Conservation (phyloP, 2,329 filamentous ascomycete genomes). For the Aspergillus ibericus region DNA sequence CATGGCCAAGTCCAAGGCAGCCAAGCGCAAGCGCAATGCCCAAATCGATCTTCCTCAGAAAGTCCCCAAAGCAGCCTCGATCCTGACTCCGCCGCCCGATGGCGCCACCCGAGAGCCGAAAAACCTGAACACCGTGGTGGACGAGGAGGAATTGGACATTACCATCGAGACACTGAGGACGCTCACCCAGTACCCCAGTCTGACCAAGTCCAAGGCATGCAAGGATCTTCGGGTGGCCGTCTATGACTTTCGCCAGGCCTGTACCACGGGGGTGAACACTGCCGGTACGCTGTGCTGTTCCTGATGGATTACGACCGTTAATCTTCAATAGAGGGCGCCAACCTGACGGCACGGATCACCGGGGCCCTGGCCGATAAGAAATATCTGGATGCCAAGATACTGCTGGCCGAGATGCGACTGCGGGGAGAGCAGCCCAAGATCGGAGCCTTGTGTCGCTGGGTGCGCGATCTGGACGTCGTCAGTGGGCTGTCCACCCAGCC, state of each 20-base stretch:
- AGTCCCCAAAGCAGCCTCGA: slow-evolving; percentile 19
- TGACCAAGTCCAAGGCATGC: slow-evolving; percentile 69
- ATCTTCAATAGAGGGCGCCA: slow-evolving; percentile 51
- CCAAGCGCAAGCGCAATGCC: slow-evolving; percentile 34
- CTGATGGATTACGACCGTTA: slow-evolving; percentile 9
- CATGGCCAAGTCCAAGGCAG: slow-evolving; percentile 31
- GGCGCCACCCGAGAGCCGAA: slow-evolving; percentile 25
- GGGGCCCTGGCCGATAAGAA: slow-evolving; percentile 65
- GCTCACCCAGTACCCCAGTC: slow-evolving; percentile 57
- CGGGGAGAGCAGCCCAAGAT: slow-evolving; percentile 65
- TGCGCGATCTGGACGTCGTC: slow-evolving; percentile 68
- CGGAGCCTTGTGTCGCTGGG: slow-evolving; percentile 70
- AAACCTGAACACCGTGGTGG: slow-evolving; percentile 26
- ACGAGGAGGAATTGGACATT: slow-evolving; percentile 65
- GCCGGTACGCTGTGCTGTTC: slow-evolving; percentile 41
- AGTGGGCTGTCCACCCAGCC: slow-evolving; percentile 63
- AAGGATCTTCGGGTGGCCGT: slow-evolving; percentile 66
- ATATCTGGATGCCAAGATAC: slow-evolving; percentile 63
- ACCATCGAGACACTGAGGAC: slow-evolving; percentile 64
- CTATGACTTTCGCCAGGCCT: slow-evolving; percentile 68
- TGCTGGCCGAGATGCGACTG: slow-evolving; percentile 70
- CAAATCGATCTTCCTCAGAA: slow-evolving; percentile 29
- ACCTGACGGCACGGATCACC: slow-evolving; percentile 66
- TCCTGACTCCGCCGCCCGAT: slow-evolving; percentile 28
- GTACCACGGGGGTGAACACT: slow-evolving; percentile 65